phyloP scores from a whole-genome alignment of 2,329 filamentous ascomycete species.

The Scedosporium dehoogii region DNA sequence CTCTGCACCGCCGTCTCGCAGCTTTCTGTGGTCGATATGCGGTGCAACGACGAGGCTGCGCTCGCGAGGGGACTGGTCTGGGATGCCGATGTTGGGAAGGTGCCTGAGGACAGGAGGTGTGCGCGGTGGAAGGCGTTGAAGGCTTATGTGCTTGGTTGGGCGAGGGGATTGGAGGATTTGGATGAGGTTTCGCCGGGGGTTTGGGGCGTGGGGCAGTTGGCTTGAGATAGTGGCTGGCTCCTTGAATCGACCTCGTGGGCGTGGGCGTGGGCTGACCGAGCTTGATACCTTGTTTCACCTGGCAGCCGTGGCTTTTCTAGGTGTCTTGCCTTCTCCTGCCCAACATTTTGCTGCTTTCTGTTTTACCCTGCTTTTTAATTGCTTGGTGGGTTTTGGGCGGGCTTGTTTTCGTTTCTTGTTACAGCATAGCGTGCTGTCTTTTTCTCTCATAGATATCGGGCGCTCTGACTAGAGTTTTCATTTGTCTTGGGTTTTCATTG shows the following conservation, averaged over 20 bases:
- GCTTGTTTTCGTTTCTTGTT: background rate
- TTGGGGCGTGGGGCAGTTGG: constrained; percentile 42
- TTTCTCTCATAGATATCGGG: background rate
- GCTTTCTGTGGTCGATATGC: constrained; percentile 58
- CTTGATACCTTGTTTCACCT: background rate
- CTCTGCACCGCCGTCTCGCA: constrained; percentile 64
- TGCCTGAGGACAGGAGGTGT: constrained; percentile 41
- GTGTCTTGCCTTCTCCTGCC: background rate
- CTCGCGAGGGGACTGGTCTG: constrained; percentile 64
- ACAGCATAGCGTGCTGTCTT: background rate
- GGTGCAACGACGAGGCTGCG: constrained; percentile 55
- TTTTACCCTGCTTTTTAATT: background rate
- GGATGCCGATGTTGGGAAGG: constrained; percentile 35
- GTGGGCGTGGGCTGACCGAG: background rate
- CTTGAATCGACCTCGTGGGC: background rate
- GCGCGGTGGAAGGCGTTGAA: constrained; percentile 76
- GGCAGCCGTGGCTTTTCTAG: background rate
- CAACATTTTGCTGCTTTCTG: background rate
- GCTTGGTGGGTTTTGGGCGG: background rate
- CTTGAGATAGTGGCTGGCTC: background rate
- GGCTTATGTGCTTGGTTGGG: constrained; percentile 83
- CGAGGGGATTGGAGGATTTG: constrained; percentile 71
- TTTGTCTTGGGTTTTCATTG: background rate
- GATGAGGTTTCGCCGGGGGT: constrained; percentile 59
- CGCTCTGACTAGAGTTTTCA: background rate